phyloP scores from a whole-genome alignment of 1,284 basidiomycete genomes.

The Grifola frondosa region DNA sequence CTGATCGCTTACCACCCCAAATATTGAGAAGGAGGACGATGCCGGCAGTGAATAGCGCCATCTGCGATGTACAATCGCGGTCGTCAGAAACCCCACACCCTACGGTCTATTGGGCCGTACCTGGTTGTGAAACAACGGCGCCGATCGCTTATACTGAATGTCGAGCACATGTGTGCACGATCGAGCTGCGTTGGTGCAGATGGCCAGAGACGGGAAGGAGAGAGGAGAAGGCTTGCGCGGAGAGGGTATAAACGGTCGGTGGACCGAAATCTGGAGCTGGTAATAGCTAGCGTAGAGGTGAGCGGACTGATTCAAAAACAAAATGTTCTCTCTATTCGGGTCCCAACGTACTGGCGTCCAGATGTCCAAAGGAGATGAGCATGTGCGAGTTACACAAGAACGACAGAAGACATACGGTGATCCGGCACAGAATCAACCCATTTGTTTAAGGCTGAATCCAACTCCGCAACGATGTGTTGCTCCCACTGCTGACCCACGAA shows the following conservation, averaged over 20 bases:
- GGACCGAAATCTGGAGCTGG: conserved; percentile 55
- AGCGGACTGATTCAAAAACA: conserved; percentile 56
- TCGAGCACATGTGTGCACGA: conserved; percentile 58
- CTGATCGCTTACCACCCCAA: conserved; percentile 69
- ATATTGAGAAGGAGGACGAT: conserved; percentile 73
- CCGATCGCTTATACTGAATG: conserved; percentile 32
- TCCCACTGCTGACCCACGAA: conserved; percentile 52
- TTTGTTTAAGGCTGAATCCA: conserved; percentile 60
- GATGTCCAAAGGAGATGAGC: background rate
- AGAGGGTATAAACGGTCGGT: conserved; percentile 62
- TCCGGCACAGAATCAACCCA: conserved; percentile 64
- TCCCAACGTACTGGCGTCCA: conserved; percentile 51
- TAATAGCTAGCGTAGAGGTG: conserved; percentile 56
- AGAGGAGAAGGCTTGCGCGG: conserved; percentile 42
- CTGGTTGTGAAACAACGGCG: conserved; percentile 27
- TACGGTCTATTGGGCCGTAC: too few relatives aligned
- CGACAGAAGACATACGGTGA: conserved; percentile 35
- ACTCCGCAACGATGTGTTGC: conserved; percentile 54
- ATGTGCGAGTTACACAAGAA: background rate
- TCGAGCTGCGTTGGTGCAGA: conserved; percentile 63
- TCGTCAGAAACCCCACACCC: too few relatives aligned
- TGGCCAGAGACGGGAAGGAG: conserved; percentile 57
- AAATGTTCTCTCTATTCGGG: conserved; percentile 44
- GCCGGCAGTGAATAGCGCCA: conserved; percentile 59
- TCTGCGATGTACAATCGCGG: too few relatives aligned